Evolutionary conservation across 1,139 yeast species (phyloP).

Genomic region (Scheffersomyces cryptocercus): DNA sequence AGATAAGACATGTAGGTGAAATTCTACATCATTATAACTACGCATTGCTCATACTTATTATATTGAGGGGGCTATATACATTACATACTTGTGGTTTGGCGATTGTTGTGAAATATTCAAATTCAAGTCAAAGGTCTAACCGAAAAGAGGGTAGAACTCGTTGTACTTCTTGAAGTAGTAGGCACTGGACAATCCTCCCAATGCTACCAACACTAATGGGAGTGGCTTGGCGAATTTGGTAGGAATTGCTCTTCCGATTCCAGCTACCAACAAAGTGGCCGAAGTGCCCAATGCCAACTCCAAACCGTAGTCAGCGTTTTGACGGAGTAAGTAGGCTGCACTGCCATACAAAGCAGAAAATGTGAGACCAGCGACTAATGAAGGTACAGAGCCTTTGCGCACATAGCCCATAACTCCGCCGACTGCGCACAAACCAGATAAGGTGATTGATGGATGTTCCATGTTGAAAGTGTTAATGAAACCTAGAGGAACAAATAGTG

Average conservation of each 20-base stretch:
- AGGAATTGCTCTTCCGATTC: conserved; percentile 65
- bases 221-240: conserved; percentile 67
- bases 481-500: not conserved
- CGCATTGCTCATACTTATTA: too few species aligned
- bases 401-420: conserved; percentile 76
- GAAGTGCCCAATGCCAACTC: conserved; percentile 80
- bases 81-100: too few species aligned
- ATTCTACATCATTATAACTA: too few species aligned
- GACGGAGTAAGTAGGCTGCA: conserved; percentile 74
- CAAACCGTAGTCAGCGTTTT: conserved; percentile 78
- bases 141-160: conserved; percentile 54
- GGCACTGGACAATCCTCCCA: conserved; percentile 66
- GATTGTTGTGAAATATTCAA: too few species aligned
- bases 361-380: conserved; percentile 74
- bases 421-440: conserved; percentile 69
- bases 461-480: conserved; percentile 14
- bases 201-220: conserved; percentile 62
- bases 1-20: too few species aligned
- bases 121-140: too few species aligned
- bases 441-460: conserved; percentile 82
- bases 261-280: conserved; percentile 63
- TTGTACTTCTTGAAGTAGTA: conserved; percentile 75
- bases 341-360: conserved; percentile 69
- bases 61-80: too few species aligned
- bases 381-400: conserved; percentile 78